Percentiles rank a stretch among this genome's conserved stretches.
These are phyloP conservation scores for Chlamydomonas eustigma DNA, from an alignment of 139 green algal genomes.

Conservation along the genomic window DNA sequence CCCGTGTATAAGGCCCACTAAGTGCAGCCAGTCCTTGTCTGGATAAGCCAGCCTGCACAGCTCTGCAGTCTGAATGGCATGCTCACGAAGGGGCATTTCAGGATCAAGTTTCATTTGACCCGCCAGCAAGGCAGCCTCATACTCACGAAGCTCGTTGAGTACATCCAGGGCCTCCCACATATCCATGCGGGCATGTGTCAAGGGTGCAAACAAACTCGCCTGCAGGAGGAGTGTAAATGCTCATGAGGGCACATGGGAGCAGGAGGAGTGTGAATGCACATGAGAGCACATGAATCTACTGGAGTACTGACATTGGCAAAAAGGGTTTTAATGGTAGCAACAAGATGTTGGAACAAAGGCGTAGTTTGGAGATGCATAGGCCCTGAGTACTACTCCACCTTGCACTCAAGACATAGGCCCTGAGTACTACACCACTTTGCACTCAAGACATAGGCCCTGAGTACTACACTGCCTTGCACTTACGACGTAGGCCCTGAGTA, in stretches of 20 bases:
- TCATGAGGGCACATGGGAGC: background rate
- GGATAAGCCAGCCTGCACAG: constrained; percentile 64
- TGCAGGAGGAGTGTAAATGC: background rate
- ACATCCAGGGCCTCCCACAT: constrained; percentile 72
- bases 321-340: background rate
- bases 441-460: no score
- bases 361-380: background rate
- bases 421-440: no score
- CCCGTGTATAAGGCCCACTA: constrained; percentile 36
- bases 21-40: constrained; percentile 73
- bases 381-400: background rate
- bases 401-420: background rate
- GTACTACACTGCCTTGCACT: no score
- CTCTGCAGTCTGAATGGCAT: constrained; percentile 75
- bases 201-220: constrained; percentile 31
- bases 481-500: no score
- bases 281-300: no score
- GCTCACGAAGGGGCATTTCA: constrained; percentile 67
- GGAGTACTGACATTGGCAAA: no score
- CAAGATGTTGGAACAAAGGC: background rate
- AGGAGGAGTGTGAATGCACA: background rate
- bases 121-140: constrained; percentile 58
- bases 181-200: constrained; percentile 56
- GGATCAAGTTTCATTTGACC: constrained; percentile 24
- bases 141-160: constrained; percentile 66